Percentiles rank a stretch among this genome's conserved stretches.
Conservation (phyloP, 2,329 filamentous ascomycete genomes). For the Fusarium dlaminii region DNA sequence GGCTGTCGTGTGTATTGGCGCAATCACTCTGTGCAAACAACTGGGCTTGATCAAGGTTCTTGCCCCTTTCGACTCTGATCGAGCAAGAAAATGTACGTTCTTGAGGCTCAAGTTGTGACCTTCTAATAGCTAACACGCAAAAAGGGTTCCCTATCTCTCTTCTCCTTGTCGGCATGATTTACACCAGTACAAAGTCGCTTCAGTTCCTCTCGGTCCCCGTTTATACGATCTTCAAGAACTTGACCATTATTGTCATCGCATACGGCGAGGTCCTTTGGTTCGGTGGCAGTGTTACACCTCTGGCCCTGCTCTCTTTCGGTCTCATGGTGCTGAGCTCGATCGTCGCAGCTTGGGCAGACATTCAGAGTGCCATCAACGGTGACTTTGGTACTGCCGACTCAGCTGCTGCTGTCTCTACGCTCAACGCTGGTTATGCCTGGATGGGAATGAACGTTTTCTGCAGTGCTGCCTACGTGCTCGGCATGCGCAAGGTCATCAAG, state of each 20-base stretch:
- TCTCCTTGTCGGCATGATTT: slow-evolving; percentile 98
- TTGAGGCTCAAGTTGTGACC: not conserved
- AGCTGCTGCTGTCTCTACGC: slow-evolving; percentile 80
- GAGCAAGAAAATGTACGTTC: slow-evolving; percentile 87
- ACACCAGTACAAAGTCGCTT: slow-evolving; percentile 94
- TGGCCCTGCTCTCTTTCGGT: slow-evolving; percentile 92
- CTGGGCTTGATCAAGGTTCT: slow-evolving; percentile 83
- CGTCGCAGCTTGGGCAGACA: slow-evolving; percentile 96
- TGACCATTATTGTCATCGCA: slow-evolving; percentile 98
- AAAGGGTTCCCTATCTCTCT: slow-evolving; percentile 95
- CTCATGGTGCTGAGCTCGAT: slow-evolving; percentile 96
- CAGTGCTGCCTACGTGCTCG: slow-evolving; percentile 86
- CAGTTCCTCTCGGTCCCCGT: slow-evolving; percentile 97
- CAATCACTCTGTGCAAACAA: slow-evolving; percentile 85
- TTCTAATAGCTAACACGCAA: slow-evolving; percentile 31
- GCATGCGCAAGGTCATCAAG: slow-evolving; percentile 99
- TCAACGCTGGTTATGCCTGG: slow-evolving; percentile 97
- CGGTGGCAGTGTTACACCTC: slow-evolving; percentile 86
- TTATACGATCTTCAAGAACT: slow-evolving; percentile 99
- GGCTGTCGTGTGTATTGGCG: slow-evolving; percentile 88
- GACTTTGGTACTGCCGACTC: slow-evolving; percentile 67
- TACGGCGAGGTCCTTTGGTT: slow-evolving; percentile 99
- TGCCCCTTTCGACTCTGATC: slow-evolving; percentile 83
- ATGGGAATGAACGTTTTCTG: slow-evolving; percentile 98
- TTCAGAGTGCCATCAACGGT: slow-evolving; percentile 81